Evolutionary conservation across 2,329 filamentous ascomycete species (phyloP).

Genomic region (Arthrobotrys entomopaga): DNA sequence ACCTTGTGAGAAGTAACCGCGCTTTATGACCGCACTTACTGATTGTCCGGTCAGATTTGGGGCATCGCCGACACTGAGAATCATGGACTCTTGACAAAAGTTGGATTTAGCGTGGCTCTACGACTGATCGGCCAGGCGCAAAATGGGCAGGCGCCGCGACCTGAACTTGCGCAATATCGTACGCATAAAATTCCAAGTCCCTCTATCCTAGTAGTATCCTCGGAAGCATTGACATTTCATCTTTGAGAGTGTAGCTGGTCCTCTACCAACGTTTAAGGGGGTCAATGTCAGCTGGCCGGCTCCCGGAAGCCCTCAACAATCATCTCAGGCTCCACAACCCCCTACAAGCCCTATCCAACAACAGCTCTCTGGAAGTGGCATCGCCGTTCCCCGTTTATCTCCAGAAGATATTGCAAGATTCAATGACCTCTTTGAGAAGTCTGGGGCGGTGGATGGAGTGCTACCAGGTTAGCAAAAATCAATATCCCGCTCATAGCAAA

Average conservation of each 20-base stretch:
- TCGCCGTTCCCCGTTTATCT: slow-evolving; percentile 87
- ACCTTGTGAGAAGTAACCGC: neutral
- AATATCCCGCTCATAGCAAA: too few species aligned
- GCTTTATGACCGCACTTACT: slow-evolving; percentile 45
- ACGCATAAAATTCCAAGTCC: slow-evolving; percentile 58
- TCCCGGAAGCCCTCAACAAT: slow-evolving; percentile 59
- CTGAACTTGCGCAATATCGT: slow-evolving; percentile 83
- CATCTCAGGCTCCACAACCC: slow-evolving; percentile 65
- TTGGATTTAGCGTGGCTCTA: slow-evolving; percentile 91
- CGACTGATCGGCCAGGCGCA: slow-evolving; percentile 96
- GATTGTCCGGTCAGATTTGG: slow-evolving; percentile 78
- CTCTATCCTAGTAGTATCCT: neutral
- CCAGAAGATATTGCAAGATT: slow-evolving; percentile 92
- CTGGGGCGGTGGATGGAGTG: slow-evolving; percentile 78
- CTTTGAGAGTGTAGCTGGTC: slow-evolving; percentile 69
- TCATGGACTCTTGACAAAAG: slow-evolving; percentile 87
- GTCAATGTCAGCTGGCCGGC: slow-evolving; percentile 65
- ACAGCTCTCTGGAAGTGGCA: slow-evolving; percentile 68
- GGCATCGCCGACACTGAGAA: slow-evolving; percentile 98
- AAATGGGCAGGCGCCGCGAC: slow-evolving; percentile 80
- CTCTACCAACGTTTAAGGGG: slow-evolving; percentile 92
- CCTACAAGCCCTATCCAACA: slow-evolving; percentile 63
- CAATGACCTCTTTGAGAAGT: slow-evolving; percentile 87
- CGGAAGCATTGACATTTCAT: slow-evolving; percentile 7
- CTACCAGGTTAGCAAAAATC: slow-evolving; percentile 69